A percentile compares a stretch with the other conserved stretches of the same genome.
Conservation (phyloP, 1,284 basidiomycete genomes). For the Fomitiporia mediterranea region DNA sequence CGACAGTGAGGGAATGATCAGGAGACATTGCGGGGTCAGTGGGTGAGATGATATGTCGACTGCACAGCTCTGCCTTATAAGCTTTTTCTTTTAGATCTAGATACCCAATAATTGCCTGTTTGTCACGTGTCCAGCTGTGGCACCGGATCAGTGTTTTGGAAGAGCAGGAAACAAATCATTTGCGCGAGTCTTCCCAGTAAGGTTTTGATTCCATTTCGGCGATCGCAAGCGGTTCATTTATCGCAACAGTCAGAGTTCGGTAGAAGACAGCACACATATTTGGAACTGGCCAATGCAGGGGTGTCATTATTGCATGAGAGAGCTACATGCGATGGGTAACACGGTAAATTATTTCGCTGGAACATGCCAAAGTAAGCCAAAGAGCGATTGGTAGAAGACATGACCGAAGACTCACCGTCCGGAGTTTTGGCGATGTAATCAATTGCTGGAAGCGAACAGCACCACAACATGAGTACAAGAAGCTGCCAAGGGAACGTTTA, state of each 20-base stretch:
- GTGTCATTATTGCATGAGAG: slow-evolving; percentile 10
- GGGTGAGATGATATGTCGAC: neutral
- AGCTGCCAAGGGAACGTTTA: slow-evolving; percentile 3
- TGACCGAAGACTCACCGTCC: slow-evolving; percentile 54
- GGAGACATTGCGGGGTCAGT: slow-evolving; percentile 6
- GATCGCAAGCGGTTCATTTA: neutral
- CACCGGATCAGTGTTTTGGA: slow-evolving; percentile 5
- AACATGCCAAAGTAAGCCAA: slow-evolving; percentile 27
- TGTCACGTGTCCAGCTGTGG: neutral
- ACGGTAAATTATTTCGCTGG: slow-evolving; percentile 18
- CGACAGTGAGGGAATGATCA: slow-evolving; percentile 26
- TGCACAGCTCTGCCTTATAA: slow-evolving; percentile 10
- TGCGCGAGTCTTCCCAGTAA: neutral
- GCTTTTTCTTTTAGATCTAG: slow-evolving; percentile 2
- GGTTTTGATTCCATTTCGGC: neutral
- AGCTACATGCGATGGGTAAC: slow-evolving; percentile 9
- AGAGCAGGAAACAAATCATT: neutral
- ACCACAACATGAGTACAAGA: slow-evolving; percentile 19
- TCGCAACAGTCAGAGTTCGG: neutral
- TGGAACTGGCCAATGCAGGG: slow-evolving; percentile 5
- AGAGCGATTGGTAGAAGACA: neutral
- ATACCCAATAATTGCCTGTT: neutral
- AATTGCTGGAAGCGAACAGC: slow-evolving; percentile 61
- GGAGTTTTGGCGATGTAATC: slow-evolving; percentile 97
- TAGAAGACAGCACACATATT: slow-evolving; percentile 12